phyloP scores from a whole-genome alignment of 169 alveolate species.

The Cryptosporidium parvum region DNA sequence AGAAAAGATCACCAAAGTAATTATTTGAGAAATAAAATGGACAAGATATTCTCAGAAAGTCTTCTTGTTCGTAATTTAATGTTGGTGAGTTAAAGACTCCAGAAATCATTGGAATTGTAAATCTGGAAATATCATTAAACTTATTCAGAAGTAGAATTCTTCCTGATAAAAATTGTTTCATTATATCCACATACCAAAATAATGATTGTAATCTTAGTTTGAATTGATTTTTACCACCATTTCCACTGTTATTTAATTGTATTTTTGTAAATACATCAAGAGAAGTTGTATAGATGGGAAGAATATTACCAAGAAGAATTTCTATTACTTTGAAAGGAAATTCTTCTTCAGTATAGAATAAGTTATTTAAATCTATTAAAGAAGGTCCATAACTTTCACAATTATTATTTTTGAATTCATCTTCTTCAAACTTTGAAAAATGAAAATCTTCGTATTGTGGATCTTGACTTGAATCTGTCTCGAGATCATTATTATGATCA shows the following conservation, averaged over 20 bases:
- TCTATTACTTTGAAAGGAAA: conserved; percentile 49
- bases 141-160: conserved; percentile 68
- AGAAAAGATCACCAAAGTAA: conserved; percentile 54
- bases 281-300: conserved; percentile 68
- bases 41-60: conserved; percentile 76
- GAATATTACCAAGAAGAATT: conserved; percentile 12
- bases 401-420: background rate
- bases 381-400: background rate
- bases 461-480: background rate
- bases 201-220: conserved; percentile 19
- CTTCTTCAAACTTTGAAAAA: background rate
- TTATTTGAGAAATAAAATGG: conserved; percentile 37
- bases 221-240: background rate
- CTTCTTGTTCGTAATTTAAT: conserved; percentile 76
- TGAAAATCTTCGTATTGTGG: background rate
- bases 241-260: conserved; percentile 10
- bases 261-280: conserved; percentile 34
- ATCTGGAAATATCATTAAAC: conserved; percentile 68
- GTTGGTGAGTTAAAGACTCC: conserved; percentile 79
- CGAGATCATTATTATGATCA: background rate
- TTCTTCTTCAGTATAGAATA: conserved; percentile 23
- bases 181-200: conserved; percentile 66
- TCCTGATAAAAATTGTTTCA: conserved; percentile 56
- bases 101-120: conserved; percentile 79
- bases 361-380: conserved; percentile 26